phyloP scores from a whole-genome alignment of 345 rosid genomes.

The Euphorbia tirucalli region DNA sequence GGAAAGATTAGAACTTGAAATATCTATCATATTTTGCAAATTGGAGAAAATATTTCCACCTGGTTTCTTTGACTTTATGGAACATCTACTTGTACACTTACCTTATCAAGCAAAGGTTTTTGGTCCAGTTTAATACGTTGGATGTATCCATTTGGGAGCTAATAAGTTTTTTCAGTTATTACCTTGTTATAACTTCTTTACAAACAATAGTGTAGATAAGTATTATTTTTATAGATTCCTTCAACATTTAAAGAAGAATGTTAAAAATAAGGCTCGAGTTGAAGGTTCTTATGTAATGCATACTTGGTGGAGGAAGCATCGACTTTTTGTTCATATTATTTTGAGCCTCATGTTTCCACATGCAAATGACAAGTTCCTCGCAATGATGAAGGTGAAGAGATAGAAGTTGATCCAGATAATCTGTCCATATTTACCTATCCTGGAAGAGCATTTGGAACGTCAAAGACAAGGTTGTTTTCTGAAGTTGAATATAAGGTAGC shows the following conservation, averaged over 20 bases:
- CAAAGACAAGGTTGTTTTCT: background rate
- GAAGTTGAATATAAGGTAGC: background rate
- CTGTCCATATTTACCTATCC: background rate
- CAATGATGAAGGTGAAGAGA: background rate
- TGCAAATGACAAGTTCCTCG: background rate
- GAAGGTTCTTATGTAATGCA: background rate
- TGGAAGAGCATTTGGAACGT: background rate
- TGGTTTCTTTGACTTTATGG: background rate
- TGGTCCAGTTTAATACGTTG: background rate
- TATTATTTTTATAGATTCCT: too few relatives aligned
- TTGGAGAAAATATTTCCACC: background rate
- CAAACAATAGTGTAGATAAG: background rate
- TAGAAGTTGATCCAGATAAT: background rate
- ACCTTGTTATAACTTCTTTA: too few relatives aligned
- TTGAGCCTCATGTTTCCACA: background rate
- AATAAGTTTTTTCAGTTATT: too few relatives aligned
- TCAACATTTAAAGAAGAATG: too few relatives aligned
- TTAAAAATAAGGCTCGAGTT: background rate
- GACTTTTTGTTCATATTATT: background rate
- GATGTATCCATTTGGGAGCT: background rate
- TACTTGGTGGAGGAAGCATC: constrained; percentile 2
- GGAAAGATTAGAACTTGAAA: too few relatives aligned
- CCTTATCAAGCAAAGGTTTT: background rate
- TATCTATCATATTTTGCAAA: background rate
- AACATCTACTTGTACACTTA: background rate